Evolutionary conservation across 371 early-diverging fungal genomes (phyloP), one percentile per base, ranked within the genome.

Genomic region (Mortierella sp.): DNA sequence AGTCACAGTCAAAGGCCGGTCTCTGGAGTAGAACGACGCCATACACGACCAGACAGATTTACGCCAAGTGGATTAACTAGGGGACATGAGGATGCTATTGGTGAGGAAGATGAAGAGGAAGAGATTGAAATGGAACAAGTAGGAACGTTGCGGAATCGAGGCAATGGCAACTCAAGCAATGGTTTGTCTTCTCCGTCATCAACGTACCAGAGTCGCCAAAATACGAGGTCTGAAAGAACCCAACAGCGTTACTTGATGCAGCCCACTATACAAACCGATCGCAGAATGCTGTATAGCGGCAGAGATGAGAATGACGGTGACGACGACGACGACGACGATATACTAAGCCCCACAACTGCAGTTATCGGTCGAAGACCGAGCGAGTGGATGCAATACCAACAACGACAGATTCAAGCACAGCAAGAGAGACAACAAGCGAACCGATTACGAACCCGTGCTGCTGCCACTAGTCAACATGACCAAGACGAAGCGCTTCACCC

Each of bases 381-480:
- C 24, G 81, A 81, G 22, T 76, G 76, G 76, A 81, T 81, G 81
- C 68, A 74, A 21, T 66, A 81, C 40, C 81, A 81, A 13, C 81
- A 75, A 33, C 81, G 72, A 43, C 80, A 79, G 32, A 52, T 66
- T 5, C 79, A 79, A 50, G 78, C 74, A 2, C 73, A 74, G 10
- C 79, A 78, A 28, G 70, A 74, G 32, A 69, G 58, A n/a, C 65
- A 63, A n/a, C 72, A 67, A 22, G 45, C 67, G 21, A 68, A 65
- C 13, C 69, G 66, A 32, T 36, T 48, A 43, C 63, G 58, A 50
- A 53, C 69, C 6, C 48, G 24, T 36, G 64, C 59, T 2, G 55
- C 67, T 4, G 57, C 67, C 0, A 36, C 28, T 22, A 8, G 32
- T 32, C 62, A 45, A 15, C 28, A 67, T 8, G 73, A 57, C n/a